These are phyloP conservation scores for Ajuga chamaepitys DNA, from an alignment of 257 asterid genomes.

Conservation along the genomic window DNA sequence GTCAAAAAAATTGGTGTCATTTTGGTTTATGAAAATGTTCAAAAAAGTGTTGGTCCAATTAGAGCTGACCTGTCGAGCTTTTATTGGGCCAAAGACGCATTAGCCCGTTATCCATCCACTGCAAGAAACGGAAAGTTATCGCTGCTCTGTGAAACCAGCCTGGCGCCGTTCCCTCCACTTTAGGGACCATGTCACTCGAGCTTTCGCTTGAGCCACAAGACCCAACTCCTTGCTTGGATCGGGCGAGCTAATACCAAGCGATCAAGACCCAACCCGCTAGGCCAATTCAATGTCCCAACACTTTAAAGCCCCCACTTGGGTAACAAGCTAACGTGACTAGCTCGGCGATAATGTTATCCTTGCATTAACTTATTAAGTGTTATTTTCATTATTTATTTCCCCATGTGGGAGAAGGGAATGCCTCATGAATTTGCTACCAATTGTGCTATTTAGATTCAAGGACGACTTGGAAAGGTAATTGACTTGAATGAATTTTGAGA, in stretches of 20 bases:
- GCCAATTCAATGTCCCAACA: neutral
- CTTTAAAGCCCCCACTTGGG: neutral
- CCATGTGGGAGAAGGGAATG: no score
- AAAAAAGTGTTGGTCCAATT: neutral
- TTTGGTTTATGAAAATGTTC: no score
- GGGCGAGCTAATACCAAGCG: neutral
- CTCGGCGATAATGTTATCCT: neutral
- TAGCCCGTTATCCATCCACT: neutral
- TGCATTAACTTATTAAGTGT: no score
- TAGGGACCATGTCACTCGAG: neutral
- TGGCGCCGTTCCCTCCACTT: neutral
- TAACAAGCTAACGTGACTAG: neutral
- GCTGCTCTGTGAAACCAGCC: no score
- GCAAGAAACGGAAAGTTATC: neutral
- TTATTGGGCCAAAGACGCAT: neutral
- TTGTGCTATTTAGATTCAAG: conserved; percentile 3
- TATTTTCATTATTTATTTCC: no score
- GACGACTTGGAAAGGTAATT: conserved; percentile 76
- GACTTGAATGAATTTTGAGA: conserved; percentile 77
- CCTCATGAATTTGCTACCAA: no score
- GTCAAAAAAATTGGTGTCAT: no score
- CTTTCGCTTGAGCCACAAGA: neutral
- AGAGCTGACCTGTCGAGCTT: neutral
- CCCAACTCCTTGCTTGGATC: neutral
- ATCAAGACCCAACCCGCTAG: no score